Base-by-base conservation (phyloP, 202 grass and related monocot genomes). In the Saccharum hybrid region DNA sequence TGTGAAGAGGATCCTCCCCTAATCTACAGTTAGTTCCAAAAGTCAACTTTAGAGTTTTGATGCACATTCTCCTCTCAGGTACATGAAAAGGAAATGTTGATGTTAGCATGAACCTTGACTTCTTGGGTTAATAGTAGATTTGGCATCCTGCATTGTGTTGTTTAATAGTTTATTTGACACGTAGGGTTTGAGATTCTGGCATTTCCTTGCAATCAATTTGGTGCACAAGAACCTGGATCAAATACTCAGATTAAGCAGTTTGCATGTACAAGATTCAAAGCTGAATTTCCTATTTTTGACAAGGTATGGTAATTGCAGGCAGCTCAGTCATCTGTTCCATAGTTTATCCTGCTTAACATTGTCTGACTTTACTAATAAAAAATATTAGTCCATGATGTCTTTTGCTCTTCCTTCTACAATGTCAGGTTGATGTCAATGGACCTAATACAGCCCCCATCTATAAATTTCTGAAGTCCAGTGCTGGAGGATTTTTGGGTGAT, bases 201-300 rank as follows among this genome's bases (percentile, higher is more conserved):
- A 19, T 98, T 98, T 75, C 96, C 96, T 39, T 98, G 93, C 89
- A 99, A 99, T 86, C 96, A 99, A 82, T 99, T 99, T 92, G 96
- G 96, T 40, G 90, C 86, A 64, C 96, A 99, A 89, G 96, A 99
- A 84, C 96, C 96, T 84, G 96, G 93, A 82, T 92, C 93, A 39
- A 99, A 99, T 74, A 45, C 88, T n/a, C 93, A 99, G 74, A 99
- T 99, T 79, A 99, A 99, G 43, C 89, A 99, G 64, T 99, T 99
- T 86, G 96, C 96, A 37, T 99, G 96, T 79, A 99, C 96, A 77
- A 96, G 96, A 77, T 99, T 94, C 64, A 99, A 99, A 94, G 93
- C 96, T 82, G 96, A 96, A 88, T 99, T 96, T 80, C 96, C 96
- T 66, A 99, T 99, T 83, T 99, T 96, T 72, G 89, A 99, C 82